phyloP scores from a whole-genome alignment of 441 rosid species.

The Pelargonium myrrhifolium region DNA sequence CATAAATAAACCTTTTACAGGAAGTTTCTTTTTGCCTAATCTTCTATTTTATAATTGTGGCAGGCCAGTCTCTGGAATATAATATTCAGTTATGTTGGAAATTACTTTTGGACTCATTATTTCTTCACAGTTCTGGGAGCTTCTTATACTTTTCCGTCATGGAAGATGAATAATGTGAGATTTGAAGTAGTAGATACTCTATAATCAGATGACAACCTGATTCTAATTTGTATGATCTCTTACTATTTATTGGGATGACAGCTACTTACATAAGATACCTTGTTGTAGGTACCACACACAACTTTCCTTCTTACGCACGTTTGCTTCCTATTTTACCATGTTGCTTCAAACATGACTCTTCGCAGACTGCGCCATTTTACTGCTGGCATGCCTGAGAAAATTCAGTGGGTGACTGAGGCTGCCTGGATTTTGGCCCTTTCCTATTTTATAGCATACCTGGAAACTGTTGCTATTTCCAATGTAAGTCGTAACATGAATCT shows the following conservation, averaged over 20 bases:
- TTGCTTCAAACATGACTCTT: constrained; percentile 73
- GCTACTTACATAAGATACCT: constrained; percentile 14
- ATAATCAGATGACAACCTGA: not conserved
- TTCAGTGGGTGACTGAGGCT: constrained; percentile 60
- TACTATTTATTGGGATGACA: constrained; percentile 6
- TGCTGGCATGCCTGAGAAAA: constrained; percentile 57
- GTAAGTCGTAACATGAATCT: constrained; percentile 37
- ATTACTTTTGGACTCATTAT: constrained; percentile 97
- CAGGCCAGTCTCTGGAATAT: constrained; percentile 93
- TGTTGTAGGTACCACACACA: constrained; percentile 84
- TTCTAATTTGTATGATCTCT: not conserved
- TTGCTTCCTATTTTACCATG: constrained; percentile 94
- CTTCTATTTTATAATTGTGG: constrained; percentile 20
- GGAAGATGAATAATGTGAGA: constrained; percentile 97
- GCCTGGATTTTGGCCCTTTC: constrained; percentile 84
- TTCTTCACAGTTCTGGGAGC: constrained; percentile 96
- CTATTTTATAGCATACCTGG: constrained; percentile 87
- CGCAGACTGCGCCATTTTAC: constrained; percentile 65
- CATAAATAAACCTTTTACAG: not conserved
- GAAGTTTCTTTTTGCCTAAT: constrained; percentile 14
- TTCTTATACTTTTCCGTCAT: constrained; percentile 90
- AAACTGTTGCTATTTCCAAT: constrained; percentile 83
- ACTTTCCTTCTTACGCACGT: constrained; percentile 89
- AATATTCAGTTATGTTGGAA: constrained; percentile 88
- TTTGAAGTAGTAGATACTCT: constrained; percentile 1